These are phyloP conservation scores for Epithemia pelagica DNA, from an alignment of 108 stramenopile genomes.

Conservation along the genomic window DNA sequence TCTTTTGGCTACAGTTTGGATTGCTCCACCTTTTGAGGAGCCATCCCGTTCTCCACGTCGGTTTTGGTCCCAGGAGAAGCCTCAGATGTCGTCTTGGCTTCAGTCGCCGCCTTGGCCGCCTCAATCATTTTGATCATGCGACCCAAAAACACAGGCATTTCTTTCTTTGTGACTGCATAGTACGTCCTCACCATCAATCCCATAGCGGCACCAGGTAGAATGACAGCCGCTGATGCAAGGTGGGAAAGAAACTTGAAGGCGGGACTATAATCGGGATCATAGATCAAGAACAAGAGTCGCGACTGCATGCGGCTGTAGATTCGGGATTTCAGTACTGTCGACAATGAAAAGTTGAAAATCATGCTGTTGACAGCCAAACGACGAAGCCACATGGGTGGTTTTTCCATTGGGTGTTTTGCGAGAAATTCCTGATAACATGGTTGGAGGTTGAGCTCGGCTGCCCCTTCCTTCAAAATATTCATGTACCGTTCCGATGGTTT, in stretches of 20 bases:
- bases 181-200: slow-evolving; percentile 11
- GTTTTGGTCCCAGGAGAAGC: no score
- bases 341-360: slow-evolving; percentile 16
- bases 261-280: slow-evolving; percentile 9
- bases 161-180: not conserved
- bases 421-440: slow-evolving; percentile 42
- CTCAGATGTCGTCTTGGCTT: no score
- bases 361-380: slow-evolving; percentile 26
- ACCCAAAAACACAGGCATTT: not conserved
- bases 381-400: slow-evolving; percentile 15
- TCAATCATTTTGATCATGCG: not conserved
- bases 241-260: slow-evolving; percentile 9
- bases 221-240: slow-evolving; percentile 9
- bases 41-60: no score
- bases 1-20: no score
- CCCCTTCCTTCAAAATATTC: slow-evolving; percentile 40
- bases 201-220: slow-evolving; percentile 26
- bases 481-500: slow-evolving; percentile 42
- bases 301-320: slow-evolving; percentile 15
- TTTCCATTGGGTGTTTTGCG: slow-evolving; percentile 31
- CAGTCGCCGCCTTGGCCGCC: not conserved
- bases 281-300: slow-evolving; percentile 27
- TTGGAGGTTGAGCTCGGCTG: slow-evolving; percentile 33
- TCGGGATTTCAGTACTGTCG: slow-evolving; percentile 13
- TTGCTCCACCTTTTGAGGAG: no score